Evolutionary conservation across 441 rosid species (phyloP).

Genomic region (Corymbia calophylla): DNA sequence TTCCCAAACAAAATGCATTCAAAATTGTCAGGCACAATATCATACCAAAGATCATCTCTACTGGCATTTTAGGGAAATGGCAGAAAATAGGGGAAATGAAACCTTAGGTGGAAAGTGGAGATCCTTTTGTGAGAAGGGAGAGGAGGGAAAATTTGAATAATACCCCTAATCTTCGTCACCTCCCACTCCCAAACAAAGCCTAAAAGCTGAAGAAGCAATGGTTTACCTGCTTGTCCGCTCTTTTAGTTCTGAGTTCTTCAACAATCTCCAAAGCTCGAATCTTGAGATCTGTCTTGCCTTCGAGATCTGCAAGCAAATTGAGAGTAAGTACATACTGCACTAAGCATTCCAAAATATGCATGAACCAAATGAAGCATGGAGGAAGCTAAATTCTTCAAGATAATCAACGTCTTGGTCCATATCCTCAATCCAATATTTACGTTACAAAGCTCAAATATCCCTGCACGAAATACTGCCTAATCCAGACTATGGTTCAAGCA

Average conservation of each 20-base stretch:
- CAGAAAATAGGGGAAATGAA: not conserved
- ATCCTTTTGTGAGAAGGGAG: not conserved
- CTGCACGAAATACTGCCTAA: not conserved
- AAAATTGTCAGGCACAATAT: not conserved
- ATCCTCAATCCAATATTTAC: not conserved
- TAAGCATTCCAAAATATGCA: not conserved
- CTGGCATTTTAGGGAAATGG: not conserved
- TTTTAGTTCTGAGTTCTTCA: constrained; percentile 86
- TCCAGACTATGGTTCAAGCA: not conserved
- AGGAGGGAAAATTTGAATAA: not conserved
- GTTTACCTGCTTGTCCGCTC: constrained; percentile 93
- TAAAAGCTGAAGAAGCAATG: not conserved
- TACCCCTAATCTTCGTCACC: not conserved
- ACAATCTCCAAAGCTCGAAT: constrained; percentile 86
- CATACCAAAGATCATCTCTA: not conserved
- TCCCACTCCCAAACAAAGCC: not conserved
- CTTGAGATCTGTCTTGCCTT: constrained; percentile 92
- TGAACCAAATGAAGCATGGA: not conserved
- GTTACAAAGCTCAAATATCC: not conserved
- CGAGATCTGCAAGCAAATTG: constrained; percentile 48
- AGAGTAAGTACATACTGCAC: not conserved
- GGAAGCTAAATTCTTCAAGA: not conserved
- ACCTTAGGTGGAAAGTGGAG: not conserved
- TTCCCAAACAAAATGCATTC: not conserved
- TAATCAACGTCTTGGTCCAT: not conserved